These are phyloP conservation scores for Prinsepia uniflora DNA, from an alignment of 306 rosid species.

Conservation along the genomic window DNA sequence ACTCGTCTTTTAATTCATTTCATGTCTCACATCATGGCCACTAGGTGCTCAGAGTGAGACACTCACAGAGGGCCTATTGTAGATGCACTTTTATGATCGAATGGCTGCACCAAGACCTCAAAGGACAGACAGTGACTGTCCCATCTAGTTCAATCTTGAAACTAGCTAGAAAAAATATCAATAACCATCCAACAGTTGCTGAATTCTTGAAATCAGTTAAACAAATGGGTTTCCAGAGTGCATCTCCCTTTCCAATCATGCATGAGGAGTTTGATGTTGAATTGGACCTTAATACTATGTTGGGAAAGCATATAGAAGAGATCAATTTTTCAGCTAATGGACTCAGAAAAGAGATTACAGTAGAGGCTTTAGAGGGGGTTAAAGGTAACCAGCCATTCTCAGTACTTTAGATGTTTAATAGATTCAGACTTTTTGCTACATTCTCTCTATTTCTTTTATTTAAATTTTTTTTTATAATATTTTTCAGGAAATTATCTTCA, in stretches of 20 bases:
- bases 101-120: conserved; percentile 24
- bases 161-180: conserved; percentile 19
- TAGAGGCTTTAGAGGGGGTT: conserved; percentile 6
- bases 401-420: background rate
- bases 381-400: conserved; percentile 9
- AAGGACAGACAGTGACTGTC: conserved; percentile 7
- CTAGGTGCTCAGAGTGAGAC: conserved; percentile 19
- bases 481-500: background rate
- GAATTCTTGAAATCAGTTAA: conserved; percentile 18
- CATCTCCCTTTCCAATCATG: conserved; percentile 12
- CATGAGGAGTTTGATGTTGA: conserved; percentile 11
- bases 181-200: conserved; percentile 15
- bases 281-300: conserved; percentile 13
- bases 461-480: background rate
- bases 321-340: conserved; percentile 14
- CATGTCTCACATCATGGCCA: conserved; percentile 14
- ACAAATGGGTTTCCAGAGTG: conserved; percentile 1
- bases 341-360: conserved; percentile 4
- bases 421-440: conserved; percentile 6
- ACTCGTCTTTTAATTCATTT: background rate
- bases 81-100: conserved; percentile 22
- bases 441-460: background rate
- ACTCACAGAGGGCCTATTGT: conserved; percentile 19
- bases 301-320: conserved; percentile 23
- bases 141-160: conserved; percentile 26